Conservation (phyloP, 2,329 filamentous ascomycete genomes). For the Mycogone perniciosa region DNA sequence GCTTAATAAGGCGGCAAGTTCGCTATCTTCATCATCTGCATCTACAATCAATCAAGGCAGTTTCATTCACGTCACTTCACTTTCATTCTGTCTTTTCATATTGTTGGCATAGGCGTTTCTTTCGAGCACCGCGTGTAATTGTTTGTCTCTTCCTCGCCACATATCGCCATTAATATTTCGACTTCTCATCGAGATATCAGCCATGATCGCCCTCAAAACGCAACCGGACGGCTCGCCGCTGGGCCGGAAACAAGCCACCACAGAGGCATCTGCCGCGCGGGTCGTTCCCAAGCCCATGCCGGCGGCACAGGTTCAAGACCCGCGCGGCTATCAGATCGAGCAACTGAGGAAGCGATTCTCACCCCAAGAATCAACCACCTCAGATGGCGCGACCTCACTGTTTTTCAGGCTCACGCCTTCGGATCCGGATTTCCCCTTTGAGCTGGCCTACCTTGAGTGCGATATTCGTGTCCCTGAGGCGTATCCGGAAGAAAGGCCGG, state of each 20-base stretch:
- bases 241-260: constrained; percentile 41
- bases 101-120: neutral
- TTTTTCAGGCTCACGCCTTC: constrained; percentile 63
- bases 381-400: constrained; percentile 49
- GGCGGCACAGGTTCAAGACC: constrained; percentile 57
- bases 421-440: constrained; percentile 79
- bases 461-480: constrained; percentile 55
- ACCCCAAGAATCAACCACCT: constrained; percentile 37
- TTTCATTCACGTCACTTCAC: neutral
- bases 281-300: constrained; percentile 61
- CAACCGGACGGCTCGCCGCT: constrained; percentile 23
- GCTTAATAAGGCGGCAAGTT: too few species aligned
- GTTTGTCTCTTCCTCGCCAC: neutral
- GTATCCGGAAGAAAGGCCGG: constrained; percentile 56
- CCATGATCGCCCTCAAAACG: constrained; percentile 35
- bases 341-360: constrained; percentile 65
- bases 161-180: neutral
- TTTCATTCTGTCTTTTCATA: neutral
- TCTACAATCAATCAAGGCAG: neutral
- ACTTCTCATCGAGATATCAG: neutral
- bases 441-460: constrained; percentile 63
- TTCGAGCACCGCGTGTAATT: neutral
- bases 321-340: constrained; percentile 66
- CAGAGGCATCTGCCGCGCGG: constrained; percentile 37
- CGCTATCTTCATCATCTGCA: too few species aligned